Evolutionary conservation across 371 early-diverging fungal genomes (phyloP), one percentile per base, ranked within the genome.

Genomic region (Haplosporangium sp.): DNA sequence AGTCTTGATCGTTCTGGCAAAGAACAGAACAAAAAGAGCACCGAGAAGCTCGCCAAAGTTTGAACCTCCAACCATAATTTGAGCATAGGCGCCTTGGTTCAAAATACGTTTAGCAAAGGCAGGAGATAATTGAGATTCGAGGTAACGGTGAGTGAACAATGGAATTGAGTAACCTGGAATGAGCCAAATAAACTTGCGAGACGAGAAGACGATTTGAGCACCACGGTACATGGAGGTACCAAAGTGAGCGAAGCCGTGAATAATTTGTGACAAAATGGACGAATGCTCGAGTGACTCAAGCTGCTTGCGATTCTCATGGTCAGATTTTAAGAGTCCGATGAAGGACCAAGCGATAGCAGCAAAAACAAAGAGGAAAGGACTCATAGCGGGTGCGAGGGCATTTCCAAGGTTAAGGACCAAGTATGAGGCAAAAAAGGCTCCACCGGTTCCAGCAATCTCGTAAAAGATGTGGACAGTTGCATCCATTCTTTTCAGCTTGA

Each of bases 401-500:
- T 56, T 71, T 35, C 84, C 83, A 62, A 88, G 72, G 48, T 76
- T 85, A 56, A 70, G 65, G 52, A 87, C 83, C 72, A 76, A 71
- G 73, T 76, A 79, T 10, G 71, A 61, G 44, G 87, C 66, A 55
- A 88, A 81, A 74, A 88, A 81, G 71, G 88, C 88, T 9, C 88
- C 88, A 38, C 76, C 39, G 61, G 88, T 88, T 59, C 88, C 88
- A 10, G 88, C 83, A 47, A 88, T 44, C 76, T 88, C 88, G 69
- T 88, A 88, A 53, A 77, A 84, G 70, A 88, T 71, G 61, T 88
- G 88, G 55, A 88, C 88, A 45, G 61, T 73, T 19, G 83, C 76
- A 60, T 88, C 88, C 88, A 88, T 88, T 19, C 62, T 55, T 81
- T 84, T 85, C 72, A 88, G 84, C 85, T 88, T 88, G 61, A 76